A percentile compares a stretch with the other conserved stretches of the same genome.
Conservation (phyloP, 208 protist species). For the Leishmania lainsoni region DNA sequence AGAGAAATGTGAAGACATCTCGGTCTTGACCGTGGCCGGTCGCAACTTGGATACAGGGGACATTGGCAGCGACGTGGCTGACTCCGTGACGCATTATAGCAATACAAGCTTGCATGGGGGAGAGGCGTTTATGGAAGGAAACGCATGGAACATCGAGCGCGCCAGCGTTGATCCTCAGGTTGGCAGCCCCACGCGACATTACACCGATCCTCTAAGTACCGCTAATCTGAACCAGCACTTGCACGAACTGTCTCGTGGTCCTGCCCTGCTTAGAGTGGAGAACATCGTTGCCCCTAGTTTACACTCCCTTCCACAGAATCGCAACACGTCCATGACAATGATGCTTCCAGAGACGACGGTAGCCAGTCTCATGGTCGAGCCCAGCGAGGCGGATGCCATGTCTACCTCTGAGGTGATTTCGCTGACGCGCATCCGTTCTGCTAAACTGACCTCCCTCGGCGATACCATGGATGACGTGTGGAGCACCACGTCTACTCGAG, state of each 20-base stretch:
- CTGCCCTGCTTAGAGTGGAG: constrained; percentile 39
- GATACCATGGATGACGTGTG: constrained; percentile 57
- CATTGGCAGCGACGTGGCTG: constrained; percentile 22
- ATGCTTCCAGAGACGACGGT: constrained; percentile 14
- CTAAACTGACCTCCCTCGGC: constrained; percentile 18
- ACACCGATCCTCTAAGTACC: constrained; percentile 47
- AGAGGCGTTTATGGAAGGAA: constrained; percentile 25
- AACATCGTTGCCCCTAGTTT: constrained; percentile 40
- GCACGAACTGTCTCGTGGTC: constrained; percentile 46
- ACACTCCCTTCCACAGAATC: background rate
- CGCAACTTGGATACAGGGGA: constrained; percentile 22
- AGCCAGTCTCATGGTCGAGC: constrained; percentile 38
- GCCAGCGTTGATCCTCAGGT: constrained; percentile 40
- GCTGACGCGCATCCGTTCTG: constrained; percentile 10
- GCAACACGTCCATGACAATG: constrained; percentile 8
- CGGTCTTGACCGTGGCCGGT: constrained; percentile 17
- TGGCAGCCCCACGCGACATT: constrained; percentile 24
- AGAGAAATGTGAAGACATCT: constrained; percentile 10
- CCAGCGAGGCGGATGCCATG: constrained; percentile 46
- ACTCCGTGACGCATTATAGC: constrained; percentile 22
- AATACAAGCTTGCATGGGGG: constrained; percentile 21
- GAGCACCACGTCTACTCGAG: constrained; percentile 52
- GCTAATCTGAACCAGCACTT: constrained; percentile 57
- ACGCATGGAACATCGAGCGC: constrained; percentile 37
- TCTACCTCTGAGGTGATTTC: constrained; percentile 33